A percentile compares a stretch with the other conserved stretches of the same genome.
Evolutionary conservation across 768 basidiomycete species (phyloP).

Genomic region (Amanita phalloides): DNA sequence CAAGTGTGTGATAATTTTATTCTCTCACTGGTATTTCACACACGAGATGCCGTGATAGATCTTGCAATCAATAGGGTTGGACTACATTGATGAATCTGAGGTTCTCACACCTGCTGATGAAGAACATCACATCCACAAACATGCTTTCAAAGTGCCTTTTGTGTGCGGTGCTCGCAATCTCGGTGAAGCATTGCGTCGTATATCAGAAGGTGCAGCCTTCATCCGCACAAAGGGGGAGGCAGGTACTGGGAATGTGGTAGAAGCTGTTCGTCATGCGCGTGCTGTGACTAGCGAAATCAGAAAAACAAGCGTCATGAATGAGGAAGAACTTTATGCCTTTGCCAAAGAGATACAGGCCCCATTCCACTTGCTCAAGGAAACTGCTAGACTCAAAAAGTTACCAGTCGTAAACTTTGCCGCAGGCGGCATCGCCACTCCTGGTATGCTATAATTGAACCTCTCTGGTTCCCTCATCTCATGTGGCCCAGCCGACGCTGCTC

Average conservation of each 20-base stretch:
- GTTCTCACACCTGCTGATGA: slow-evolving; percentile 96
- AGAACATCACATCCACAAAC: slow-evolving; percentile 94
- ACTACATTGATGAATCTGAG: slow-evolving; percentile 94
- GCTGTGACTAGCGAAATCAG: slow-evolving; percentile 79
- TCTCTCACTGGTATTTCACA: not conserved
- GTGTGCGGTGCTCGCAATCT: slow-evolving; percentile 94
- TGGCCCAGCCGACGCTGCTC: slow-evolving; percentile 75
- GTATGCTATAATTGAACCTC: slow-evolving; percentile 24
- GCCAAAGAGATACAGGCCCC: slow-evolving; percentile 92
- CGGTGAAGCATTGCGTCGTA: slow-evolving; percentile 92
- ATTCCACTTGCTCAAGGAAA: slow-evolving; percentile 92
- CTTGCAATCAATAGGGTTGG: slow-evolving; percentile 85
- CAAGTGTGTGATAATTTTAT: slow-evolving; percentile 38
- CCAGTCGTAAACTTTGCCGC: slow-evolving; percentile 98
- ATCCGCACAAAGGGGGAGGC: slow-evolving; percentile 96
- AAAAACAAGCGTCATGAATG: slow-evolving; percentile 77
- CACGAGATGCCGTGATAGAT: slow-evolving; percentile 40
- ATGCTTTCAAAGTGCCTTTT: slow-evolving; percentile 89
- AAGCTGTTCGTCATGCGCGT: slow-evolving; percentile 90
- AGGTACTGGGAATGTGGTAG: slow-evolving; percentile 84
- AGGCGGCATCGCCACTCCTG: slow-evolving; percentile 87
- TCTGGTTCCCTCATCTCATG: slow-evolving; percentile 5
- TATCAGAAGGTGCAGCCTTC: slow-evolving; percentile 96
- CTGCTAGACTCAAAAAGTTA: slow-evolving; percentile 83
- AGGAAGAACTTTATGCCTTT: slow-evolving; percentile 89